Evolutionary conservation across 768 basidiomycete genomes (phyloP).

Genomic region (Pleurotus cornucopiae): DNA sequence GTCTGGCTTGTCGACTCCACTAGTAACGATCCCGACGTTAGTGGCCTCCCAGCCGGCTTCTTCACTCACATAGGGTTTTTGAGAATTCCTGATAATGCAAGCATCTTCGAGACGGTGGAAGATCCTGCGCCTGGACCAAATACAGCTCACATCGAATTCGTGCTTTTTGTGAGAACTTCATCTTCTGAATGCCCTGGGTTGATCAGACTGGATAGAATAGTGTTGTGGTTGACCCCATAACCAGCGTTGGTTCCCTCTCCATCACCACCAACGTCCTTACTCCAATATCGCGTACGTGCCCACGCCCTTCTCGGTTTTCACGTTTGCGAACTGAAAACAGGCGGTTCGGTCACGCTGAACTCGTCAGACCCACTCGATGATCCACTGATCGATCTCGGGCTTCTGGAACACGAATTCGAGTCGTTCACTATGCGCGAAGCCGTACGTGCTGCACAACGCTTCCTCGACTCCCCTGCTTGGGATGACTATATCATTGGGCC

Average conservation of each 20-base stretch:
- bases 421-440: constrained; percentile 20
- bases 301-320: too few relatives aligned
- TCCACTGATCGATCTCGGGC: constrained; percentile 22
- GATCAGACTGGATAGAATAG: neutral
- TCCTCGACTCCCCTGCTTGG: constrained; percentile 24
- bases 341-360: constrained; percentile 22
- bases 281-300: constrained; percentile 28
- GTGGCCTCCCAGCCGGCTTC: constrained; percentile 12
- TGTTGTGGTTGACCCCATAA: too few relatives aligned
- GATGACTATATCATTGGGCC: constrained; percentile 20
- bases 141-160: constrained; percentile 29
- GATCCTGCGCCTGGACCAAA: constrained; percentile 34
- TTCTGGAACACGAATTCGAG: constrained; percentile 16
- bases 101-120: constrained; percentile 21
- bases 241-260: too few relatives aligned
- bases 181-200: too few relatives aligned
- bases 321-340: constrained; percentile 4
- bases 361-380: constrained; percentile 19
- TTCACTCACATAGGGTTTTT: constrained; percentile 14
- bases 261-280: constrained; percentile 20
- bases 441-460: constrained; percentile 18
- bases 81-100: constrained; percentile 21
- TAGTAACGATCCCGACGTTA: constrained; percentile 13
- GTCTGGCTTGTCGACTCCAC: constrained; percentile 8
- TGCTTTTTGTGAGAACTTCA: constrained; percentile 20